Base-by-base conservation (phyloP, 2,329 filamentous ascomycete genomes). In the Blastomyces parvus region DNA sequence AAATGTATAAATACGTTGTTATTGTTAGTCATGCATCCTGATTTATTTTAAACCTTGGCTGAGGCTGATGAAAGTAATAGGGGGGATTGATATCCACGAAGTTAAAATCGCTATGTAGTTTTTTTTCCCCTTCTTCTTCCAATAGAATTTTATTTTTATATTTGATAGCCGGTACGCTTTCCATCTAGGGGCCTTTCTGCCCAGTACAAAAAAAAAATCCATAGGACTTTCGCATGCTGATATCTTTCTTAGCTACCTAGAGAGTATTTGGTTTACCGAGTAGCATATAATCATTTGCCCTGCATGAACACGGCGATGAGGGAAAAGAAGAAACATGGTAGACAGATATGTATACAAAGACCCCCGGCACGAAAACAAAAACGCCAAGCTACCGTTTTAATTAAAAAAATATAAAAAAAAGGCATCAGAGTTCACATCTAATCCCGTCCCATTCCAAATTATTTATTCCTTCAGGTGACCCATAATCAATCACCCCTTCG, bases 401-500 rank as follows among this genome's bases (percentile, higher is more conserved):
- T 30, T 30, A 30, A 30, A 8, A 13, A 50, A 25, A 27, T 25
- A 27, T 27, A 11, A 48, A 48, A 48, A 25, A 13, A n/a, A 13
- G n/a, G 13, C 40, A 50, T 14, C 11, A 50, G n/a, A 25, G 1
- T 27, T 27, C 46, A 9, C n/a, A 50, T n/a, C 40, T 13, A 42
- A 42, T 3, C 38, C 38, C 14, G 14, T 7, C 19, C 55, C 14
- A 59, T 46, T n/a, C 14, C 57, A 59, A 27, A 8, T 44, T 19
- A 11, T 59, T 58, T 42, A 42, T 58, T 58, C 13, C 11, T 22
- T 44, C n/a, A 17, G 13, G 14, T 27, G 17, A 19, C 2, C 56
- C 40, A 42, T 30, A 40, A 9, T 22, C 14, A 6, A 50, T 59
- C n/a, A 66, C 40, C 59, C 53, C 53, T 64, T 61, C 27, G 30